Evolutionary conservation across 345 rosid genomes (phyloP), one percentile per base, ranked within the genome.

Genomic region (Draba incana): DNA sequence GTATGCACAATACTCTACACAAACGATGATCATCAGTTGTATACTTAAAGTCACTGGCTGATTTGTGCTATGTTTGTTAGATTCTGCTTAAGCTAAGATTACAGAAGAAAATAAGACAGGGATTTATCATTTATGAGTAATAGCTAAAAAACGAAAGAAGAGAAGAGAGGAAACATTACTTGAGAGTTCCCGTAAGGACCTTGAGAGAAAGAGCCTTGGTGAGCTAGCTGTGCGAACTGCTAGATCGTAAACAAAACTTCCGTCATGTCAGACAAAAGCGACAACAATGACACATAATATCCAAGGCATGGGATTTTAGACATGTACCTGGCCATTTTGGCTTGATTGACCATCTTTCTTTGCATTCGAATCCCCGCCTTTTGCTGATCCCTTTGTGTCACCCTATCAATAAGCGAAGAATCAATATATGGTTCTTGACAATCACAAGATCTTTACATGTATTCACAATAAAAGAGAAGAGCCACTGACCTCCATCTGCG

Each of bases 401-500:
- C 95, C 96, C 98, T 90, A 54, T 55, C 13, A 8, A 13, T 27
- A 2, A 78, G 50, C 48, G 6, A 30, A 52, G n/a, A 54, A 64
- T 35, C 44, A 59, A 55, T 27, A 8, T 43, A 51, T 23, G 20
- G 23, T 53, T 42, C 48, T 45, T 1, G 8, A 31, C 30, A 50
- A 46, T 24, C 8, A 46, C 45, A 57, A 27, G 25, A 63, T 3
- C 2, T 16, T 16, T 35, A 16, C 7, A 47, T 57, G 30, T 30
- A 6, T 14, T 47, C 69, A 52, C 37, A 33, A 28, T 31, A 51
- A 23, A 35, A 25, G 63, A 50, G 61, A 56, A 43, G 64, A 57
- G 56, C 55, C 57, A 62, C 75, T 68, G 61, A 93, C 97, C 96
- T 93, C 98, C 94, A 93, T 87, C 97, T 93, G 82, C 56, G 57